Evolutionary conservation across 208 protist species (phyloP).

Genomic region (Acanthamoeba culbertsoni): DNA sequence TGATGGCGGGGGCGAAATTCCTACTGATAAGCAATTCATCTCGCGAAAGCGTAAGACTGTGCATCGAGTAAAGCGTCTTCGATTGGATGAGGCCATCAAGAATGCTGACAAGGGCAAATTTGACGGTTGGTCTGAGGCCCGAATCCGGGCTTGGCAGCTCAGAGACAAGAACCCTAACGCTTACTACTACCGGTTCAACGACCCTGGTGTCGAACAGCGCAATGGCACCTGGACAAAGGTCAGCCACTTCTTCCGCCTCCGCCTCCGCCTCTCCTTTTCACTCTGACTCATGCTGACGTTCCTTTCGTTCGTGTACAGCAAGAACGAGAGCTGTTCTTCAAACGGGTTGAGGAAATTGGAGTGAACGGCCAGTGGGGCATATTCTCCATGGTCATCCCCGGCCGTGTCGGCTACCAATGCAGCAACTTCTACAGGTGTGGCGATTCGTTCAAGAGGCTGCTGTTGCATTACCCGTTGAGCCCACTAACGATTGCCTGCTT

Average conservation of each 20-base stretch:
- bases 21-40: background rate
- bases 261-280: background rate
- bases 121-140: conserved; percentile 69
- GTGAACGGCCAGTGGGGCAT: conserved; percentile 81
- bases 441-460: background rate
- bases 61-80: conserved; percentile 27
- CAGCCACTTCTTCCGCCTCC: background rate
- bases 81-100: conserved; percentile 64
- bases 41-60: conserved; percentile 31
- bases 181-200: conserved; percentile 83
- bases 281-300: background rate
- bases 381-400: conserved; percentile 80
- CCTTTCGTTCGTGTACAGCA: background rate
- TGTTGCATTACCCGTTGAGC: background rate
- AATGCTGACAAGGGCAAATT: conserved; percentile 31
- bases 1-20: background rate
- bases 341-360: conserved; percentile 70
- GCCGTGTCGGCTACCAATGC: conserved; percentile 82
- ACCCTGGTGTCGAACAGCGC: conserved; percentile 68
- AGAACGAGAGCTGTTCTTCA: conserved; percentile 73
- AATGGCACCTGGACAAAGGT: conserved; percentile 72
- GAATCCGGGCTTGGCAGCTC: conserved; percentile 70
- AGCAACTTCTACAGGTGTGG: conserved; percentile 71
- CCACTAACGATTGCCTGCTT: too few relatives aligned
- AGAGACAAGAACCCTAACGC: conserved; percentile 77